Base-by-base conservation (phyloP, 2,329 filamentous ascomycete species). In the Colletotrichum simmondsii region DNA sequence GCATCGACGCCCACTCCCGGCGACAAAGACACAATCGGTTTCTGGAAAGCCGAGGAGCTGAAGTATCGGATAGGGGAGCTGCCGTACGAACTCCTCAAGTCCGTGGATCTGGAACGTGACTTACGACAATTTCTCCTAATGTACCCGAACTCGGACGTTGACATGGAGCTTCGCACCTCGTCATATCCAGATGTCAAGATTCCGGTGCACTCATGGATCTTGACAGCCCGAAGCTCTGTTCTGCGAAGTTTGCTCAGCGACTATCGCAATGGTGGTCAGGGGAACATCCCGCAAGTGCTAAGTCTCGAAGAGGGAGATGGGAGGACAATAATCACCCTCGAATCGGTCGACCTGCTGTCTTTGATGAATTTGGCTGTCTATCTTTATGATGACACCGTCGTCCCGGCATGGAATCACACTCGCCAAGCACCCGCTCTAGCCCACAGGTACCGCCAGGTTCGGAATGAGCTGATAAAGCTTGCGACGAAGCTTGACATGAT, bases 371-470 rank as follows among this genome's bases (percentile, higher is more conserved):
- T 98, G 11, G 89, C 93, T 1, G 85, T 96, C 11, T 98, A 94
- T 77, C 80, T 93, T 8, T 98, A 98, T 80, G 92, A 92, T 6
- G 97, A 98, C 79, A 87, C 86, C 4, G 84, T 95, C 19, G 87
- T 98, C 37, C 94, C 97, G 72, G 93, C 95, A 22, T 98, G 97
- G 97, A 94, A 95, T 75, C 92, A 93, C 74, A 92, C 92, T 5
- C 90, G 89, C 7, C 89, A 92, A 74, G 89, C 90, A 24, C 89
- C 92, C 3, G 84, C 89, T 12, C 85, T 92, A 79, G 92, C 94
- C 0, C 88, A 90, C 76, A 89, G 93, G 53, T 97, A 95, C 80
- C 93, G 95, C 28, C 92, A 95, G 77, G 88, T 97, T 22, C 92
- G 96, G 24, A 88, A 87, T 0, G 96, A 98, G 79, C 85, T 98